phyloP scores from a whole-genome alignment of 805 yeast genomes.

The Yamadazyma takamatsuzukensis region DNA sequence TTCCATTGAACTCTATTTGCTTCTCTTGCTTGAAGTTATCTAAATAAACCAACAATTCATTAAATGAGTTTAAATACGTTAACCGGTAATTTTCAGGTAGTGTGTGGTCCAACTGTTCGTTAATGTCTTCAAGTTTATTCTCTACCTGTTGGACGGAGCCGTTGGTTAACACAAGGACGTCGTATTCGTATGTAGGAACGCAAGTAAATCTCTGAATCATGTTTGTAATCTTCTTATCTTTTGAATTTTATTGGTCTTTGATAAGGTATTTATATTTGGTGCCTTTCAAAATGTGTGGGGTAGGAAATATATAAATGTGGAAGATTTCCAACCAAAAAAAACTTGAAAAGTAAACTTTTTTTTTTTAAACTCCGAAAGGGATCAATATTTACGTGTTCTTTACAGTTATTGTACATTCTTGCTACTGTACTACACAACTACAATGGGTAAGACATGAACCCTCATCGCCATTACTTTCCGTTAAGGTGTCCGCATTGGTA shows the following conservation, averaged over 20 bases:
- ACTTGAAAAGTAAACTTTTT: too few species aligned
- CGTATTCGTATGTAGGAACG: slow-evolving; percentile 27
- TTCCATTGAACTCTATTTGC: slow-evolving; percentile 19
- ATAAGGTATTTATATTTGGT: slow-evolving; percentile 11
- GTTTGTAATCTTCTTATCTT: slow-evolving; percentile 9
- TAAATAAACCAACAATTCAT: slow-evolving; percentile 16
- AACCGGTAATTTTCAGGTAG: slow-evolving; percentile 9
- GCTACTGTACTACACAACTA: too few species aligned
- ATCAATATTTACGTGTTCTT: too few species aligned
- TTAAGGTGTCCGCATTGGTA: too few species aligned
- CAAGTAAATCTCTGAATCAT: slow-evolving; percentile 37
- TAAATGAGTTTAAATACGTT: slow-evolving; percentile 9
- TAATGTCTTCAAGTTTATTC: slow-evolving; percentile 20
- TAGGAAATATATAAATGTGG: neutral
- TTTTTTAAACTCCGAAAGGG: too few species aligned
- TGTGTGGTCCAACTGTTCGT: slow-evolving; percentile 14
- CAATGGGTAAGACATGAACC: too few species aligned
- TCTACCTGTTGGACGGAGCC: slow-evolving; percentile 30
- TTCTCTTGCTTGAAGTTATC: slow-evolving; percentile 16
- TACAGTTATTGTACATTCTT: too few species aligned
- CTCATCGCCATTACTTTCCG: too few species aligned
- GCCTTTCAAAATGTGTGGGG: too few species aligned
- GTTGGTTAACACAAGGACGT: slow-evolving; percentile 32
- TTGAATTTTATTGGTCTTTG: slow-evolving; percentile 14
- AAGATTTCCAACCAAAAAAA: too few species aligned